Percentiles rank a stretch among this genome's conserved stretches.
phyloP scores from a whole-genome alignment of 2,329 filamentous ascomycete genomes.

The Neospermospora avenae region DNA sequence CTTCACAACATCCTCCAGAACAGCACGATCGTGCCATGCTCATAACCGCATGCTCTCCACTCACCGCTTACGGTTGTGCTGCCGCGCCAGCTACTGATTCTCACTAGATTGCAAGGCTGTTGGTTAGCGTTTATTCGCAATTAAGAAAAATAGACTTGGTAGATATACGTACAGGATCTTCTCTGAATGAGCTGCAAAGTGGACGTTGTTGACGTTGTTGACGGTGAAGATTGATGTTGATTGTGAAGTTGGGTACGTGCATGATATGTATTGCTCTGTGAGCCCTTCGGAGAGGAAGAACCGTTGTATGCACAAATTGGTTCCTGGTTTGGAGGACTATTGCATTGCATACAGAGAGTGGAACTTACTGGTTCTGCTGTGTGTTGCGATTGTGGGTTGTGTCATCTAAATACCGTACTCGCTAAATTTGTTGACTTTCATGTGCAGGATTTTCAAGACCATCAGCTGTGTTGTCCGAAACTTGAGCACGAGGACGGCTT shows the following conservation, averaged over 20 bases:
- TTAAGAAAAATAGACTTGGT: not conserved
- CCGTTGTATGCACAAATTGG: not conserved
- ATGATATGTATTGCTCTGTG: conserved; percentile 23
- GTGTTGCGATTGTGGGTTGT: not conserved
- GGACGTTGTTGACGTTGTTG: conserved; percentile 17
- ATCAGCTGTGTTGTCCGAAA: too few relatives aligned
- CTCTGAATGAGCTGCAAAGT: conserved; percentile 25
- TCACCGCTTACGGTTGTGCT: conserved; percentile 19
- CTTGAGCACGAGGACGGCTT: not conserved
- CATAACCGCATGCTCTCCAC: conserved; percentile 22
- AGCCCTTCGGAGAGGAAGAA: conserved; percentile 27
- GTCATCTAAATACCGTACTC: too few relatives aligned
- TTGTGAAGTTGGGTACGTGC: conserved; percentile 8
- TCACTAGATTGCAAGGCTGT: conserved; percentile 14
- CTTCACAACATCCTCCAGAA: conserved; percentile 17
- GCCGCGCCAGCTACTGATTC: conserved; percentile 22
- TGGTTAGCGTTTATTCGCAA: not conserved
- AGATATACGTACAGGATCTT: conserved; percentile 14
- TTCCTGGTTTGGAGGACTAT: not conserved
- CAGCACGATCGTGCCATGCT: conserved; percentile 7
- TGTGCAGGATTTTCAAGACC: not conserved
- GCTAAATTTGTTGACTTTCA: not conserved
- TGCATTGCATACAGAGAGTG: not conserved
- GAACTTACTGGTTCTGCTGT: conserved; percentile 16
- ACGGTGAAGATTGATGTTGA: conserved; percentile 9